These are phyloP conservation scores for Colletotrichum musicola DNA, from an alignment of 2,329 filamentous ascomycete species.

Conservation along the genomic window DNA sequence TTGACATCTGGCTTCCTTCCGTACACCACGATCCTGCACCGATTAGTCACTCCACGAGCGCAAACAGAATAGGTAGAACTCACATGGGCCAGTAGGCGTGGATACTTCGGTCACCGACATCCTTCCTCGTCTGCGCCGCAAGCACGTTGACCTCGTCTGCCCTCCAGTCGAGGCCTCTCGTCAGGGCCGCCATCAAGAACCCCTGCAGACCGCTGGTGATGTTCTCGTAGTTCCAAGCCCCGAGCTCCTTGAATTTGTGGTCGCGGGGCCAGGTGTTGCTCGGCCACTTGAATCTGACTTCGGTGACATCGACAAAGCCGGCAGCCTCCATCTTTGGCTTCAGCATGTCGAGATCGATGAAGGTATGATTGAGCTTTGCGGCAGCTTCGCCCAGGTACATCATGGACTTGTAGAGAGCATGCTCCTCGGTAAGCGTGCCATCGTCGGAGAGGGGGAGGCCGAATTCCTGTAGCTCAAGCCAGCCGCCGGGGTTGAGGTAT, in stretches of 20 bases:
- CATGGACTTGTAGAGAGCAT: conserved; percentile 42
- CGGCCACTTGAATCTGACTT: conserved; percentile 51
- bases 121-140: conserved; percentile 42
- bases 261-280: conserved; percentile 53
- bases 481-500: conserved; percentile 33
- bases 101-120: conserved; percentile 43
- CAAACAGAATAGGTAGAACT: conserved; percentile 34
- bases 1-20: conserved; percentile 20
- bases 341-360: conserved; percentile 29
- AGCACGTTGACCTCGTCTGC: conserved; percentile 47
- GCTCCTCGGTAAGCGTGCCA: conserved; percentile 27
- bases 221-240: conserved; percentile 50
- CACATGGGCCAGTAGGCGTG: conserved; percentile 53
- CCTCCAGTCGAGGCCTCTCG: conserved; percentile 51
- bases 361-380: conserved; percentile 32
- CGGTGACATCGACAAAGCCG: conserved; percentile 51
- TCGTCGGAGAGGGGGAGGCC: conserved; percentile 35
- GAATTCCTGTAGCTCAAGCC: conserved; percentile 37
- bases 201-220: conserved; percentile 49
- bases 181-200: conserved; percentile 53
- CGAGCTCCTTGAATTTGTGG: conserved; percentile 50
- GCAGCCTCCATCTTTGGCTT: conserved; percentile 43
- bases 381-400: conserved; percentile 43
- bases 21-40: conserved; percentile 32
- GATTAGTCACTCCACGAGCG: conserved; percentile 3